phyloP scores from a whole-genome alignment of 73 alveolate species.

The Effrenium voratum region DNA sequence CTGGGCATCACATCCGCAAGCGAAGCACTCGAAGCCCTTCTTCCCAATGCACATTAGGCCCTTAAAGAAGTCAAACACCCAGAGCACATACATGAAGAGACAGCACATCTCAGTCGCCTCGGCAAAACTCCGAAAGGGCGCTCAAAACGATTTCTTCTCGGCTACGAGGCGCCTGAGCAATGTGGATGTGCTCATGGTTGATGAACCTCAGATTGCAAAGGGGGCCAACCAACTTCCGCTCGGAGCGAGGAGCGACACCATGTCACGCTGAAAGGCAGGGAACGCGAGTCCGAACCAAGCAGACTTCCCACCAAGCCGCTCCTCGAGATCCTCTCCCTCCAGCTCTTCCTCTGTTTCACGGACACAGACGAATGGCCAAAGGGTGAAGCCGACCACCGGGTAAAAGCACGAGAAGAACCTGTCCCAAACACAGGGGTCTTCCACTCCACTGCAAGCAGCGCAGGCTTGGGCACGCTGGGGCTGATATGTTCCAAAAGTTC shows the following conservation, averaged over 20 bases:
- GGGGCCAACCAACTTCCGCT: neutral
- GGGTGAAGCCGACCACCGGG: constrained; percentile 6
- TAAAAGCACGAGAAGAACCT: constrained; percentile 29
- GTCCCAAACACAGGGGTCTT: neutral
- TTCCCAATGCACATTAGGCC: constrained; percentile 5
- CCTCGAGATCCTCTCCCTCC: constrained; percentile 2
- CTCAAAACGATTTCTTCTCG: neutral
- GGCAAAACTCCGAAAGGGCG: too few species aligned
- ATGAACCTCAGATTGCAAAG: constrained; percentile 11
- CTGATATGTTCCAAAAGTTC: neutral
- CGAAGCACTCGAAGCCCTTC: neutral
- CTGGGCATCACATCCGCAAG: constrained; percentile 1
- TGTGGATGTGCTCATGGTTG: constrained; percentile 33
- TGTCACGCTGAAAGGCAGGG: neutral
- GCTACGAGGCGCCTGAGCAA: neutral
- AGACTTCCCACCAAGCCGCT: neutral
- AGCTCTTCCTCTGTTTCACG: neutral
- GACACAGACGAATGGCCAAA: constrained; percentile 3
- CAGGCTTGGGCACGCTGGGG: neutral
- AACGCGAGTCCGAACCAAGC: too few species aligned
- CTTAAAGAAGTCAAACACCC: constrained; percentile 29
- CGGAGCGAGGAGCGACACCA: neutral
- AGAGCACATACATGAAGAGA: neutral
- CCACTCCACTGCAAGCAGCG: neutral
- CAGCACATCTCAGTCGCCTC: constrained; percentile 37